phyloP scores from a whole-genome alignment of 768 basidiomycete species.

The Favolaschia claudopus region DNA sequence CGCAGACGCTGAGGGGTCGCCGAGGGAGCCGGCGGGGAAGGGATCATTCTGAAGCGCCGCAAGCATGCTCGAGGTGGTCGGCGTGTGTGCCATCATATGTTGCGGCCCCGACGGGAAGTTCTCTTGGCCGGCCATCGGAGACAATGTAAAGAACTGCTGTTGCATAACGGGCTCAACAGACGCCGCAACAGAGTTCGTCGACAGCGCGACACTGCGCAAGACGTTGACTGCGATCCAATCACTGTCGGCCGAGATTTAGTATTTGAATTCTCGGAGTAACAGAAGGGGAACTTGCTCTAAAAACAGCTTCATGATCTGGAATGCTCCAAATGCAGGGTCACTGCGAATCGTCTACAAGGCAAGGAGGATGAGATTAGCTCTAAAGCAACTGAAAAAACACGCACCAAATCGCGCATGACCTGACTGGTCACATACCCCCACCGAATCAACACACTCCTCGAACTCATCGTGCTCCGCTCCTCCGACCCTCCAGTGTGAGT shows the following conservation, averaged over 20 bases:
- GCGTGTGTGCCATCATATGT: slow-evolving; percentile 78
- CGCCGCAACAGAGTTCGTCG: slow-evolving; percentile 90
- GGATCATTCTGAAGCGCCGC: slow-evolving; percentile 84
- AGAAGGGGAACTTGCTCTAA: slow-evolving; percentile 68
- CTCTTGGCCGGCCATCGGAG: slow-evolving; percentile 91
- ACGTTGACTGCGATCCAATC: slow-evolving; percentile 95
- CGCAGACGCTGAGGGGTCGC: slow-evolving; percentile 63
- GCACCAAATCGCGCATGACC: slow-evolving; percentile 89
- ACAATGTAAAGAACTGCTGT: slow-evolving; percentile 85
- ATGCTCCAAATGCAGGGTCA: slow-evolving; percentile 91
- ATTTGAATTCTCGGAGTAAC: slow-evolving; percentile 16
- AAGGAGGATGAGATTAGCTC: slow-evolving; percentile 1
- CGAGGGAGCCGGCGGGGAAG: slow-evolving; percentile 71
- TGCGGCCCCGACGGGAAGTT: slow-evolving; percentile 68
- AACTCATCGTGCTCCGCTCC: slow-evolving; percentile 84
- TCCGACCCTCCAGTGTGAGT: slow-evolving; percentile 63
- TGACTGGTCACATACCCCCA: slow-evolving; percentile 95
- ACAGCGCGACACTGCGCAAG: slow-evolving; percentile 83
- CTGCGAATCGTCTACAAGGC: slow-evolving; percentile 81
- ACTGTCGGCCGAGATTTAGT: slow-evolving; percentile 47
- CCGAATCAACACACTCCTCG: slow-evolving; percentile 85
- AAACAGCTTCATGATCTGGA: slow-evolving; percentile 91
- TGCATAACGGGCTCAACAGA: slow-evolving; percentile 93
- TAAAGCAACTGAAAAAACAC: slow-evolving; percentile 33
- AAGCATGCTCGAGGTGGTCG: slow-evolving; percentile 91